phyloP scores from a whole-genome alignment of 306 rosid species.

The Vicia sativa region DNA sequence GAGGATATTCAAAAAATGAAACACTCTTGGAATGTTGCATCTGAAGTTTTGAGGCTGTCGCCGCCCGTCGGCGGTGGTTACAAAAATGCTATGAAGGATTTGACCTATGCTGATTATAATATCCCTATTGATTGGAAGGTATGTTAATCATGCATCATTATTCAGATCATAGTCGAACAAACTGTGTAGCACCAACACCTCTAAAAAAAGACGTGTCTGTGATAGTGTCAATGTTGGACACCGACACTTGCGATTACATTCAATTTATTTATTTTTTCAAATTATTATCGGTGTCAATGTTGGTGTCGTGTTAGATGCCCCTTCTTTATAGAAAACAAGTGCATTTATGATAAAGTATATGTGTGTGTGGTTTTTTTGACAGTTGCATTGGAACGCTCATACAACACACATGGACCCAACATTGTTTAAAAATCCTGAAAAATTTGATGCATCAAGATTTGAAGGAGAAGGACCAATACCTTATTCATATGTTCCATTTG shows the following conservation, averaged over 20 bases:
- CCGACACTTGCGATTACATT: too few relatives aligned
- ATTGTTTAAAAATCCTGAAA: conserved; percentile 45
- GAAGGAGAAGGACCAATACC: conserved; percentile 54
- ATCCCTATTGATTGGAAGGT: conserved; percentile 72
- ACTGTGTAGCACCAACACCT: too few relatives aligned
- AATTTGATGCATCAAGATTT: conserved; percentile 57
- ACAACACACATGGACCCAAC: too few relatives aligned
- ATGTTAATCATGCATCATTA: background rate
- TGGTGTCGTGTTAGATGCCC: too few relatives aligned
- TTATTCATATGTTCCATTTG: conserved; percentile 53
- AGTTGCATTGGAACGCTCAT: conserved; percentile 53
- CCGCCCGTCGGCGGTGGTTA: conserved; percentile 57
- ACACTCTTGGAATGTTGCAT: conserved; percentile 58
- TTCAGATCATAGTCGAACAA: too few relatives aligned
- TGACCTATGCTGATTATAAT: conserved; percentile 53
- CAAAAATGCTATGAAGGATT: conserved; percentile 47
- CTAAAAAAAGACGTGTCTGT: too few relatives aligned
- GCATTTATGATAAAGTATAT: background rate
- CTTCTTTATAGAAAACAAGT: too few relatives aligned
- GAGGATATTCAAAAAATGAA: conserved; percentile 64
- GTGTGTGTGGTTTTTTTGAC: conserved; percentile 10
- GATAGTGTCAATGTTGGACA: too few relatives aligned
- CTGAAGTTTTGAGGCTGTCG: conserved; percentile 49
- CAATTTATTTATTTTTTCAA: too few relatives aligned
- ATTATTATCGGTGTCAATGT: too few relatives aligned